Percentiles rank a stretch among this genome's conserved stretches.
phyloP scores from a whole-genome alignment of 2,329 filamentous ascomycete genomes.

The Colletotrichum costaricense region DNA sequence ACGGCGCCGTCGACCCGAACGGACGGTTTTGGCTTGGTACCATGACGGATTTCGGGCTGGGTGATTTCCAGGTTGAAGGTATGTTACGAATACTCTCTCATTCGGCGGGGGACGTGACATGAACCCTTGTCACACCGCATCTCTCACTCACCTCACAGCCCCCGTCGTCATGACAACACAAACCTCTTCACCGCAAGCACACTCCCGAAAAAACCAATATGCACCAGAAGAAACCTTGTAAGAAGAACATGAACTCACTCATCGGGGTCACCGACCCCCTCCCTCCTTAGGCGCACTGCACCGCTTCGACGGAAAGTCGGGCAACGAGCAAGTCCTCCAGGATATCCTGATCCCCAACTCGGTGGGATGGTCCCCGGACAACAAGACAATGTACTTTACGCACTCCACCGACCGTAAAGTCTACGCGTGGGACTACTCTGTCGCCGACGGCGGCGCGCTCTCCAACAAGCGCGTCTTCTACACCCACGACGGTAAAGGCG shows the following conservation, averaged over 20 bases:
- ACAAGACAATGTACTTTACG: slow-evolving; percentile 83
- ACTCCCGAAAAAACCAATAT: neutral
- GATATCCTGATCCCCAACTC: slow-evolving; percentile 85
- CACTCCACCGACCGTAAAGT: slow-evolving; percentile 80
- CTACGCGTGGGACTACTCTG: slow-evolving; percentile 79
- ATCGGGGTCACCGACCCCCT: slow-evolving; percentile 9
- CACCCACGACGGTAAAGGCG: slow-evolving; percentile 71
- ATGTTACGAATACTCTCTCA: slow-evolving; percentile 39
- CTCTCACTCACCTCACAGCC: neutral
- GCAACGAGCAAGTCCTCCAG: slow-evolving; percentile 68
- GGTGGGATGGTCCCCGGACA: slow-evolving; percentile 81
- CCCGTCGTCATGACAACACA: neutral
- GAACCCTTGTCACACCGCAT: neutral
- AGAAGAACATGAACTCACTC: neutral
- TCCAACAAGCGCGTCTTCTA: slow-evolving; percentile 80
- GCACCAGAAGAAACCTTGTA: slow-evolving; percentile 6
- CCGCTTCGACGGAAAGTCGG: slow-evolving; percentile 73
- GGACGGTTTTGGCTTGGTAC: slow-evolving; percentile 87
- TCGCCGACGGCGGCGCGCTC: slow-evolving; percentile 70
- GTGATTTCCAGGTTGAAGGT: slow-evolving; percentile 71
- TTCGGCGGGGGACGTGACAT: too few relatives aligned
- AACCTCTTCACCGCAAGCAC: slow-evolving; percentile 2
- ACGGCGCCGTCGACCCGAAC: slow-evolving; percentile 82
- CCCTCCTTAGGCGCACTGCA: slow-evolving; percentile 73
- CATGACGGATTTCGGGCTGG: slow-evolving; percentile 80